A percentile compares a stretch with the other conserved stretches of the same genome.
These are phyloP conservation scores for Boletus sp. DNA, from an alignment of 768 basidiomycete genomes.

Conservation along the genomic window DNA sequence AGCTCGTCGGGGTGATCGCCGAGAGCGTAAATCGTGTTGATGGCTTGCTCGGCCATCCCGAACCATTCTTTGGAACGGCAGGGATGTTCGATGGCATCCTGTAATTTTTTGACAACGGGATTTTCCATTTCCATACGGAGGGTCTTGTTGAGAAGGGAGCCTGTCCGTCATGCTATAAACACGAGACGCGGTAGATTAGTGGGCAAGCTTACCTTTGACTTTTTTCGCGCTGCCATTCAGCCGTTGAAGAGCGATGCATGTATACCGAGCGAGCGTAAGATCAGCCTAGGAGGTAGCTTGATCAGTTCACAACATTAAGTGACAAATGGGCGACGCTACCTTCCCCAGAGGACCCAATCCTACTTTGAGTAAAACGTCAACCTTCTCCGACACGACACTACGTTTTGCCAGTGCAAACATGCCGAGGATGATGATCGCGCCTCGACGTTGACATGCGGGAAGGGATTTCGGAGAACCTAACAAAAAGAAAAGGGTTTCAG, in stretches of 20 bases:
- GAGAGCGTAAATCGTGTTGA: constrained; percentile 93
- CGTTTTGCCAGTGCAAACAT: constrained; percentile 89
- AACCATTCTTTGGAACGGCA: constrained; percentile 93
- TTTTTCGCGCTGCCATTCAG: constrained; percentile 95
- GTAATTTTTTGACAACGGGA: constrained; percentile 78
- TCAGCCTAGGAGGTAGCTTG: constrained; percentile 56
- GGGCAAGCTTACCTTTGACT: constrained; percentile 67
- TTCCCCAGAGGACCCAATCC: constrained; percentile 84
- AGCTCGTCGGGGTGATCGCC: constrained; percentile 90
- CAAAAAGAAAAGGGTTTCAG: neutral
- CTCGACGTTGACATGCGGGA: constrained; percentile 83
- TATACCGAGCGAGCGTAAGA: constrained; percentile 86
- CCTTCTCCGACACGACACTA: constrained; percentile 74
- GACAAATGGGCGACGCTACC: constrained; percentile 39
- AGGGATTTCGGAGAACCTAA: constrained; percentile 72
- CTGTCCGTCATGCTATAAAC: constrained; percentile 34
- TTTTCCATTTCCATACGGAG: constrained; percentile 85
- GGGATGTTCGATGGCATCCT: constrained; percentile 75
- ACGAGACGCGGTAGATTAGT: neutral
- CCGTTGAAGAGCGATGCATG: constrained; percentile 88
- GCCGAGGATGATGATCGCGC: constrained; percentile 93
- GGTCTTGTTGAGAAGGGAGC: constrained; percentile 84
- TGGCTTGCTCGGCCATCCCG: constrained; percentile 90
- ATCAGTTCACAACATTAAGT: neutral
- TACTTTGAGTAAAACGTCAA: constrained; percentile 81